These are phyloP conservation scores for Fusarium fracticaudum DNA, from an alignment of 2,329 filamentous ascomycete genomes.

Conservation along the genomic window DNA sequence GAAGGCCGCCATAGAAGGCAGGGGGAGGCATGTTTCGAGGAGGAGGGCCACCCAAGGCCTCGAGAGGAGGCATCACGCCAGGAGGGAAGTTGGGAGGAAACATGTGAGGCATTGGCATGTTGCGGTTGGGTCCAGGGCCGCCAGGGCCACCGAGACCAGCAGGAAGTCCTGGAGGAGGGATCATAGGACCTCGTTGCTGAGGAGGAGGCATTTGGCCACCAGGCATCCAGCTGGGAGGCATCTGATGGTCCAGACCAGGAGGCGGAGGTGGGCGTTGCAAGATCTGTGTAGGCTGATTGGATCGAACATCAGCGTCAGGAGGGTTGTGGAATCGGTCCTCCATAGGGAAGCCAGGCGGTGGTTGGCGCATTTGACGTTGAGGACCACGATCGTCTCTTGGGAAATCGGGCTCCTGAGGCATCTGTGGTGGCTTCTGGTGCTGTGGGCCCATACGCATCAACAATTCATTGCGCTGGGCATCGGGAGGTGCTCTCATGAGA, in stretches of 20 bases:
- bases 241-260: conserved; percentile 68
- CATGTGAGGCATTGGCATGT: conserved; percentile 65
- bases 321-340: conserved; percentile 62
- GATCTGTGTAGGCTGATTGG: conserved; percentile 69
- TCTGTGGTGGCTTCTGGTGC: conserved; percentile 47
- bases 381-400: conserved; percentile 46
- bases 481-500: conserved; percentile 71
- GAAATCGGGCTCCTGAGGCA: conserved; percentile 57
- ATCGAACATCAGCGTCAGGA: conserved; percentile 57
- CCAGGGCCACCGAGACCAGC: conserved; percentile 38
- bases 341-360: conserved; percentile 61
- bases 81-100: conserved; percentile 70
- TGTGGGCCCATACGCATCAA: conserved; percentile 62
- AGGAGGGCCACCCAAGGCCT: conserved; percentile 60
- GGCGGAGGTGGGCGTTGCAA: conserved; percentile 70
- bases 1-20: conserved; percentile 63
- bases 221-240: conserved; percentile 66
- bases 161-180: conserved; percentile 67
- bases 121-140: conserved; percentile 45
- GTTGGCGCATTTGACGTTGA: conserved; percentile 56
- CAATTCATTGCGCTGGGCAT: conserved; percentile 62
- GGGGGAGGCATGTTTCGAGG: conserved; percentile 66
- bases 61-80: conserved; percentile 57
- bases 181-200: conserved; percentile 60
- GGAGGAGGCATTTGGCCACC: conserved; percentile 57